Evolutionary conservation across 2,329 filamentous ascomycete genomes (phyloP), one percentile per base, ranked within the genome.

Genomic region (Penicillium sp.): DNA sequence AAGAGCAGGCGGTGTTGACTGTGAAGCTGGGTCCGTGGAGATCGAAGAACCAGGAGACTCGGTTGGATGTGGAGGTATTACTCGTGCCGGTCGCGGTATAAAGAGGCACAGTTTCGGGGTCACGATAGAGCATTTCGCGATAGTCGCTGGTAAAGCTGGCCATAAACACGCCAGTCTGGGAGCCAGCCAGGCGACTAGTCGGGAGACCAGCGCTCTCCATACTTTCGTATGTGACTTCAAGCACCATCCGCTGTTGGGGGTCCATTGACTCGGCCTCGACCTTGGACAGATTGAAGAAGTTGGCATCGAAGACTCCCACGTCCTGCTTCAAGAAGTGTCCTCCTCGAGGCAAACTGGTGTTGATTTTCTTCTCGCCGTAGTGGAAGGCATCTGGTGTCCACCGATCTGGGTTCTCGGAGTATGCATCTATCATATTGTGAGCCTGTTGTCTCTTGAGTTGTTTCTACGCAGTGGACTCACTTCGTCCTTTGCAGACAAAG

Each of bases 1-100:
- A 31, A 1, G 43, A 42, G 18, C 43, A 46, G 7, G 32, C 43
- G 1, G 39, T 46, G 19, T 42, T 28, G n/a, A 46, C 16, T 2
- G 14, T 26, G 3, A 33, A 7, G 14, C 30, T 36, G 3, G 34
- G 34, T 1, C 43, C 43, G 7, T 13, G 14, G 2, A 46, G 17
- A 18, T 46, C 20, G 11, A 39, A 42, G 13, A 21, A 14, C 19
- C 39, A 16, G 3, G 19, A 29, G 4, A 46, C 21, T 1, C 43
- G 34, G 16, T 46, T 46, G 2, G 30, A 11, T 2, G 29, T 11
- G 3, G 39, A 18, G 9, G 30, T 33, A 4, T 15, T 11, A 1
- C 17, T 21, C 7, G 15, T 11, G 2, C 39, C 39, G 3, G 39
- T 31, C 1, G 32, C 32, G 13, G 20, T 25, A 17, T 31, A 41